Evolutionary conservation across 1,284 basidiomycete genomes (phyloP).

Genomic region (Fistulinella staudtii): DNA sequence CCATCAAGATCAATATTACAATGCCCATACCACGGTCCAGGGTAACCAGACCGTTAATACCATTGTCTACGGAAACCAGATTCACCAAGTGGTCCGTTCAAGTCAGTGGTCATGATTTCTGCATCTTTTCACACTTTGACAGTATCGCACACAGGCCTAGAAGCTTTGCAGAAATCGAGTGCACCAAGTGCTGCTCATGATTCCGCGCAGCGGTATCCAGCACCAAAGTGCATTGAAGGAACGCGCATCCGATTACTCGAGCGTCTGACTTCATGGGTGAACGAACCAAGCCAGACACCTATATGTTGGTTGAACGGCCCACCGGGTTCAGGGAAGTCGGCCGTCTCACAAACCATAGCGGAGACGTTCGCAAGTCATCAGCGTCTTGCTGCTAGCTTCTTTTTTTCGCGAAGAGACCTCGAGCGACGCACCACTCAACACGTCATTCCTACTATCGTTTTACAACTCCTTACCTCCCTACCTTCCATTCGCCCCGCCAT

Average conservation of each 20-base stretch:
- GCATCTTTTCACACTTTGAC: not conserved
- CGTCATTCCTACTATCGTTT: slow-evolving; percentile 14
- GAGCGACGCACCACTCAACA: slow-evolving; percentile 16
- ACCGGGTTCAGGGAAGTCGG: too few species aligned
- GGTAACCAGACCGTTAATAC: slow-evolving; percentile 14
- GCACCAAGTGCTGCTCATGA: slow-evolving; percentile 19
- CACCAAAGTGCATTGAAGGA: slow-evolving; percentile 22
- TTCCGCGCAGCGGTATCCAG: slow-evolving; percentile 20
- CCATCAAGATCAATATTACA: slow-evolving; percentile 17
- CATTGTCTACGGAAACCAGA: slow-evolving; percentile 14
- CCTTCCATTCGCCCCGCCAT: too few species aligned
- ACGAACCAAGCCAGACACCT: slow-evolving; percentile 5
- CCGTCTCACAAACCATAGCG: too few species aligned
- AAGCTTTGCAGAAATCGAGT: slow-evolving; percentile 14
- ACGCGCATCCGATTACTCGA: slow-evolving; percentile 20
- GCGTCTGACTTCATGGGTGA: slow-evolving; percentile 15
- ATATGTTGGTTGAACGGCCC: slow-evolving; percentile 21
- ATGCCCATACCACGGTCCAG: slow-evolving; percentile 5
- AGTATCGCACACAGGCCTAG: slow-evolving; percentile 3
- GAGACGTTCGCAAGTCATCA: too few species aligned
- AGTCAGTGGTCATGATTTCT: slow-evolving; percentile 2
- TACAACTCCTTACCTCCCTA: slow-evolving; percentile 10
- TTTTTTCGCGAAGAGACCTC: slow-evolving; percentile 19
- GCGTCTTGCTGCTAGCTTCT: too few species aligned
- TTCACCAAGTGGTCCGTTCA: slow-evolving; percentile 10